Conservation (phyloP, 2,329 filamentous ascomycete genomes). For the Pseudogymnoascus sp. region DNA sequence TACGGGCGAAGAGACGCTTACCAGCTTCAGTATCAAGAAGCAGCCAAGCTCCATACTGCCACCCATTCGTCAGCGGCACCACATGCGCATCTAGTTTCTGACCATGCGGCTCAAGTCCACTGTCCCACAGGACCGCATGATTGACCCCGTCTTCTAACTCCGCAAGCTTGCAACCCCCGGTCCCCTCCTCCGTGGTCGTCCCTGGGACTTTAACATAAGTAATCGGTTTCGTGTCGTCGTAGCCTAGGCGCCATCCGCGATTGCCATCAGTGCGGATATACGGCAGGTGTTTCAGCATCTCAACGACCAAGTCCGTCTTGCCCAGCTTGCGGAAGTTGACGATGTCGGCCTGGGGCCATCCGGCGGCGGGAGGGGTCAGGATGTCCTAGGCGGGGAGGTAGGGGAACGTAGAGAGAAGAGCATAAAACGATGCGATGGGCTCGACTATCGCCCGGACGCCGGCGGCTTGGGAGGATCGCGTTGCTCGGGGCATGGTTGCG, state of each 20-base stretch:
- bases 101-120: slow-evolving; percentile 7
- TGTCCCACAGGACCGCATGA: neutral
- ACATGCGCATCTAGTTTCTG: slow-evolving; percentile 11
- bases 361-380: slow-evolving; percentile 11
- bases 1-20: slow-evolving; percentile 2
- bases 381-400: slow-evolving; percentile 7
- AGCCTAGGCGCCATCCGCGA: slow-evolving; percentile 9
- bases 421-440: slow-evolving; percentile 6
- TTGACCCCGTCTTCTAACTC: neutral
- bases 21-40: slow-evolving; percentile 13
- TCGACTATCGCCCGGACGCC: neutral
- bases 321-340: slow-evolving; percentile 12
- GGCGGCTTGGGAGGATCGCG: neutral
- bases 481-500: neutral
- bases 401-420: neutral
- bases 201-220: slow-evolving; percentile 9
- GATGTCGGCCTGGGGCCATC: slow-evolving; percentile 11
- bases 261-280: slow-evolving; percentile 12
- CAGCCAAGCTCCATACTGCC: slow-evolving; percentile 11
- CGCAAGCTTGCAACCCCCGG: neutral
- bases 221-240: slow-evolving; percentile 12
- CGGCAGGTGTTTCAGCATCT: slow-evolving; percentile 12
- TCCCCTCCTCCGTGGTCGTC: neutral
- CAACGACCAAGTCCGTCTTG: slow-evolving; percentile 12
- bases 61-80: slow-evolving; percentile 12